Conservation (phyloP, 2,329 filamentous ascomycete genomes). For the Colletotrichum ledebouriae region DNA sequence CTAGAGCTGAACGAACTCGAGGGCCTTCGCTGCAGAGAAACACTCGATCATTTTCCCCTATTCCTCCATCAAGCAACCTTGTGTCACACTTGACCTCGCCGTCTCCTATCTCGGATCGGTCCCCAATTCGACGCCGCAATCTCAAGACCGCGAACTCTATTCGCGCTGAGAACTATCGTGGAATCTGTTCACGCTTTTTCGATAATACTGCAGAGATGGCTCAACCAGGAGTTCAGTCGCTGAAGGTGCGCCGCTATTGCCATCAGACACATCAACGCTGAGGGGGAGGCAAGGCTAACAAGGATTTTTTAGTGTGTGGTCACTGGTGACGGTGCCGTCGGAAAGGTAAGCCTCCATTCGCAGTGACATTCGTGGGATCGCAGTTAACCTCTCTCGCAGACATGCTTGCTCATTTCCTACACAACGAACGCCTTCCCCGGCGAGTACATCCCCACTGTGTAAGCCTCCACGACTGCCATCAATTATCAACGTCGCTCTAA, state of each 20-base stretch:
- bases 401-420: conserved; percentile 98
- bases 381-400: conserved; percentile 66
- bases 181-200: conserved; percentile 16
- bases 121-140: conserved; percentile 37
- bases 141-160: conserved; percentile 37
- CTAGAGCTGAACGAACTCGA: conserved; percentile 23
- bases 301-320: conserved; percentile 83
- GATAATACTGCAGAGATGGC: conserved; percentile 69
- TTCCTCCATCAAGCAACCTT: conserved; percentile 22
- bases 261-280: conserved; percentile 11
- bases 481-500: conserved; percentile 4
- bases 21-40: conserved; percentile 29
- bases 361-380: conserved; percentile 41
- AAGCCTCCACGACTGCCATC: conserved; percentile 53
- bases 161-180: conserved; percentile 29
- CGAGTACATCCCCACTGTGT: conserved; percentile 99
- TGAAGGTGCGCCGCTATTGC: conserved; percentile 75
- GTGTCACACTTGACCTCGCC: conserved; percentile 29
- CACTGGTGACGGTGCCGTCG: conserved; percentile 98
- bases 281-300: conserved; percentile 19
- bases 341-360: conserved; percentile 77
- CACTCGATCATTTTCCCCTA: conserved; percentile 25
- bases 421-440: conserved; percentile 99
- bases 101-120: conserved; percentile 28
- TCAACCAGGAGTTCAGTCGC: conserved; percentile 86